phyloP scores from a whole-genome alignment of 805 yeast genomes.

The Grigorovia humatica region DNA sequence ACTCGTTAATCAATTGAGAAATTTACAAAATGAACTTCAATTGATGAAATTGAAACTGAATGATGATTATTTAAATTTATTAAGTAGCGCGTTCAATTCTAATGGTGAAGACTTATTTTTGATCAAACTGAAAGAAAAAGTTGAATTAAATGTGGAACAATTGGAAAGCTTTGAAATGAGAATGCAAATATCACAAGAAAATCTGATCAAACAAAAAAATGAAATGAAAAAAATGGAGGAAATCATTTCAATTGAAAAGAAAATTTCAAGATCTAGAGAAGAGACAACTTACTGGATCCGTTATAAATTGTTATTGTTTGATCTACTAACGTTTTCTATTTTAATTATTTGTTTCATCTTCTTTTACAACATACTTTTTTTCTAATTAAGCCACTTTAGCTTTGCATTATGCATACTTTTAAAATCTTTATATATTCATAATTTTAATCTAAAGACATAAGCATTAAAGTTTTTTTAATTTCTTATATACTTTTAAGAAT shows the following conservation, averaged over 20 bases:
- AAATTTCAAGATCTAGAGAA: constrained; percentile 5
- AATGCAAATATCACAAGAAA: constrained; percentile 13
- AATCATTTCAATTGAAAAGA: constrained; percentile 9
- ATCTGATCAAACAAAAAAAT: constrained; percentile 18
- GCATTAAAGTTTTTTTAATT: too few relatives aligned
- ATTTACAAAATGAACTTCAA: constrained; percentile 18
- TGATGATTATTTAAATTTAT: constrained; percentile 19
- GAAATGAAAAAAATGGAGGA: constrained; percentile 20
- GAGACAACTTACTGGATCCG: neutral
- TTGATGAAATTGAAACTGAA: constrained; percentile 23
- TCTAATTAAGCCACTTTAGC: too few relatives aligned
- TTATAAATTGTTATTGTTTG: constrained; percentile 7
- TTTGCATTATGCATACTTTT: too few relatives aligned
- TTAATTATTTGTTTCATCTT: neutral
- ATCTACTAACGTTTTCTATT: constrained; percentile 1
- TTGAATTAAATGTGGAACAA: constrained; percentile 13
- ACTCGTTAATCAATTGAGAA: constrained; percentile 17
- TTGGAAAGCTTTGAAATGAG: constrained; percentile 24
- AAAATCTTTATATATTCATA: too few relatives aligned
- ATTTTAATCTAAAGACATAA: too few relatives aligned
- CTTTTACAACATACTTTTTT: neutral
- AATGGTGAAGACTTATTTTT: constrained; percentile 22
- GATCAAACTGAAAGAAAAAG: constrained; percentile 6
- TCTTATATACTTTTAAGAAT: too few relatives aligned
- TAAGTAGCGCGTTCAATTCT: constrained; percentile 23